These are phyloP conservation scores for Coemansia asiatica DNA, from an alignment of 192 early-diverging fungal species.

Conservation along the genomic window DNA sequence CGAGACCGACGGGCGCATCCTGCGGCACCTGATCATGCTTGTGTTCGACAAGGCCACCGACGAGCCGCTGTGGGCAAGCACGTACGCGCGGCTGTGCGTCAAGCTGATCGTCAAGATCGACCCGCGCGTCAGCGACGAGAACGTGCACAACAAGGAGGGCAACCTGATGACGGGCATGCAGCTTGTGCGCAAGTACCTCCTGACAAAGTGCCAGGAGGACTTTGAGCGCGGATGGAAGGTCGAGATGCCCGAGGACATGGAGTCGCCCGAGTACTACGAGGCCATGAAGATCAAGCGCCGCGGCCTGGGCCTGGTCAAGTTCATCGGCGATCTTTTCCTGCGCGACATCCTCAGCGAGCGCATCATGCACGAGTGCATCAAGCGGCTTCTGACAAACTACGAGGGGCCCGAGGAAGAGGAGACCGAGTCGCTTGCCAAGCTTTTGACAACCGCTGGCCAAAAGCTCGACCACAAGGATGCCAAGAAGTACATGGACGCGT, in stretches of 20 bases:
- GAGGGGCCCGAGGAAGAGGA: slow-evolving; percentile 91
- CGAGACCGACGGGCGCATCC: slow-evolving; percentile 67
- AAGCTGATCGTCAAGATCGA: slow-evolving; percentile 70
- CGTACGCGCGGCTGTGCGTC: slow-evolving; percentile 88
- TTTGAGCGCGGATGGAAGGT: slow-evolving; percentile 90
- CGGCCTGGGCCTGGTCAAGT: slow-evolving; percentile 87
- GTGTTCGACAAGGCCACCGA: slow-evolving; percentile 96
- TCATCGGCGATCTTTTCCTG: slow-evolving; percentile 97
- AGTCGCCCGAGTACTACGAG: slow-evolving; percentile 80
- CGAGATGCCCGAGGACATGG: slow-evolving; percentile 71
- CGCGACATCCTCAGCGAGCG: slow-evolving; percentile 85
- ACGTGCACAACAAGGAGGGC: slow-evolving; percentile 59
- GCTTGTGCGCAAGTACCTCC: slow-evolving; percentile 87
- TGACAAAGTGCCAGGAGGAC: slow-evolving; percentile 93
- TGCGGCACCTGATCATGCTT: slow-evolving; percentile 79
- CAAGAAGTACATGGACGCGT: slow-evolving; percentile 71
- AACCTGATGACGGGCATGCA: slow-evolving; percentile 58
- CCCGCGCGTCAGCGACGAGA: slow-evolving; percentile 62
- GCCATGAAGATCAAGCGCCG: slow-evolving; percentile 91
- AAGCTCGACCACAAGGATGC: slow-evolving; percentile 67
- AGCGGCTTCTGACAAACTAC: slow-evolving; percentile 70
- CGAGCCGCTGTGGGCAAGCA: slow-evolving; percentile 84
- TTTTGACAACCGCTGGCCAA: slow-evolving; percentile 85
- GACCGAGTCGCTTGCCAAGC: slow-evolving; percentile 87
- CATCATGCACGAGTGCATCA: slow-evolving; percentile 94